Evolutionary conservation across 1,139 yeast species (phyloP).

Genomic region (Protomyces inouyei): DNA sequence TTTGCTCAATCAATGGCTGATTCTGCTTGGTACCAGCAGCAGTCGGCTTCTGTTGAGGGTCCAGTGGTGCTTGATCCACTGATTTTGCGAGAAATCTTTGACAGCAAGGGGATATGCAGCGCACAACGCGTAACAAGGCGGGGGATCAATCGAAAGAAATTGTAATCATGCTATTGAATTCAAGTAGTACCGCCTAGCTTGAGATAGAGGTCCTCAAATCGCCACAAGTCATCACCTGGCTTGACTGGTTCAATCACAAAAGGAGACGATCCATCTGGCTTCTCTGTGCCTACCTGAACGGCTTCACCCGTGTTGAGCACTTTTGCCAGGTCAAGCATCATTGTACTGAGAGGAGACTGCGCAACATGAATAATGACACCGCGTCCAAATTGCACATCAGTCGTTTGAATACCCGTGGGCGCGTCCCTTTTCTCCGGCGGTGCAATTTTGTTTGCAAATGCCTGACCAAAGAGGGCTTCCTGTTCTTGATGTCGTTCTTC

Average conservation of each 20-base stretch:
- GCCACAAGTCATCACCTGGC: not conserved
- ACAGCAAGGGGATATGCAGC: conserved; percentile 31
- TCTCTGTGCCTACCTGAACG: not conserved
- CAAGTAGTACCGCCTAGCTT: not conserved
- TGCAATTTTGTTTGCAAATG: not conserved
- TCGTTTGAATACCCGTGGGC: not conserved
- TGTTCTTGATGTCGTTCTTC: not conserved
- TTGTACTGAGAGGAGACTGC: not conserved
- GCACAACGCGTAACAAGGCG: conserved; percentile 18
- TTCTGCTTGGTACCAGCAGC: conserved; percentile 15
- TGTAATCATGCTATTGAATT: not conserved
- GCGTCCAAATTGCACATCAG: not conserved
- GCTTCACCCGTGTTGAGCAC: not conserved
- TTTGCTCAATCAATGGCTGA: conserved; percentile 20
- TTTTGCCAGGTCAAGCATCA: not conserved
- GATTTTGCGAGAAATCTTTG: conserved; percentile 32
- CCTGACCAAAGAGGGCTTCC: not conserved
- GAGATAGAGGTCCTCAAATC: not conserved
- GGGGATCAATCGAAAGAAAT: conserved; percentile 16
- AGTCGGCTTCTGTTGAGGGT: not conserved
- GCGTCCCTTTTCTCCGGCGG: not conserved
- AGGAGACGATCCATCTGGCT: not conserved
- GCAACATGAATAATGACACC: not conserved
- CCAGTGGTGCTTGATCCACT: conserved; percentile 25
- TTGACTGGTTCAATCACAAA: not conserved